Percentiles rank a stretch among this genome's conserved stretches.
phyloP scores from a whole-genome alignment of 192 early-diverging fungal species.

The Funneliformis mosseae region DNA sequence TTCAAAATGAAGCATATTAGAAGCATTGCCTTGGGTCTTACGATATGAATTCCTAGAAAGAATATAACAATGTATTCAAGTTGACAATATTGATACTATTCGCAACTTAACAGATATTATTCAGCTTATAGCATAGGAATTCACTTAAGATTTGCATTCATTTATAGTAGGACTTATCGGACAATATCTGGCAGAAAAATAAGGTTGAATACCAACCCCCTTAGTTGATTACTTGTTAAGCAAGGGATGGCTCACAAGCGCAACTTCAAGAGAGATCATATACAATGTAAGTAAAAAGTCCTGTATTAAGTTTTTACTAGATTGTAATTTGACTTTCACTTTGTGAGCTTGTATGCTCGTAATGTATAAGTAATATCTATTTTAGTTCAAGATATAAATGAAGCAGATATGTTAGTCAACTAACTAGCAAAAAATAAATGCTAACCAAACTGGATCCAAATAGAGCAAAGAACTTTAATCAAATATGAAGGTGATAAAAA shows the following conservation, averaged over 20 bases:
- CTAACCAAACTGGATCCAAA: neutral
- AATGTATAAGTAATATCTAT: neutral
- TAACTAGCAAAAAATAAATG: neutral
- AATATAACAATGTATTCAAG: neutral
- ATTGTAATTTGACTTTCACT: neutral
- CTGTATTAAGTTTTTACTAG: neutral
- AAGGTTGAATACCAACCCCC: neutral
- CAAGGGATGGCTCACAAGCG: neutral
- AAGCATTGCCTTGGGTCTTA: neutral
- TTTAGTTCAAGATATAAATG: no score
- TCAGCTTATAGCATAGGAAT: neutral
- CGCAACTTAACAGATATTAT: neutral
- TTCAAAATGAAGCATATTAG: neutral
- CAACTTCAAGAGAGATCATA: slow-evolving; percentile 3
- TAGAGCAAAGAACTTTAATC: neutral
- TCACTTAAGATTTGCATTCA: neutral
- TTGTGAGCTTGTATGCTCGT: neutral
- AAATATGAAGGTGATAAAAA: neutral
- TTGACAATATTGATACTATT: neutral
- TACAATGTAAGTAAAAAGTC: slow-evolving; percentile 2
- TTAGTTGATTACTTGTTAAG: slow-evolving; percentile 1
- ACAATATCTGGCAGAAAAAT: neutral
- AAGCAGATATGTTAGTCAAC: no score
- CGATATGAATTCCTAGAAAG: neutral
- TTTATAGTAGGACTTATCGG: neutral